phyloP scores from a whole-genome alignment of 805 yeast genomes.

The Myxozyma mucilagina region DNA sequence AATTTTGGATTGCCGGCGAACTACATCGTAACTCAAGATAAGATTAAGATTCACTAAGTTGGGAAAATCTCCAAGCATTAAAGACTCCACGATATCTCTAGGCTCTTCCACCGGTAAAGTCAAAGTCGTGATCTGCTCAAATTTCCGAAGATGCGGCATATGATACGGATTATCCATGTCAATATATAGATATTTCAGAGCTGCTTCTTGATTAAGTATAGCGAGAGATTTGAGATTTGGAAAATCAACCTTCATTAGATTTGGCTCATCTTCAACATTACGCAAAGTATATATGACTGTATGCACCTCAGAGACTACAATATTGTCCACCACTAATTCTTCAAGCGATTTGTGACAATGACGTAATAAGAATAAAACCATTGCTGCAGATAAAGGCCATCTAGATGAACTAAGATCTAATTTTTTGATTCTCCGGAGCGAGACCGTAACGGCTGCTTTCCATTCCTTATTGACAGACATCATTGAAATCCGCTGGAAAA shows the following conservation, averaged over 20 bases:
- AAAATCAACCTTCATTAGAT: background rate
- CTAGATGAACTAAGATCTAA: background rate
- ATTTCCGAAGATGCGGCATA: background rate
- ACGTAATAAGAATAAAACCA: background rate
- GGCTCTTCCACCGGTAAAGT: constrained; percentile 9
- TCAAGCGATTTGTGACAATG: background rate
- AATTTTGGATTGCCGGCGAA: constrained; percentile 3
- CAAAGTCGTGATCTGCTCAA: background rate
- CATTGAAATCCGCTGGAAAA: background rate
- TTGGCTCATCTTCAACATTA: background rate
- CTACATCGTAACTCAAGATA: background rate
- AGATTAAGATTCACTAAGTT: constrained; percentile 2
- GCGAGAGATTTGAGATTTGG: background rate
- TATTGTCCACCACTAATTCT: background rate
- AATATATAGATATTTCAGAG: constrained; percentile 1
- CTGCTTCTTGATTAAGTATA: constrained; percentile 1
- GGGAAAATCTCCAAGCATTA: constrained; percentile 8
- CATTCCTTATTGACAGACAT: background rate
- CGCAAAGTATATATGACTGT: background rate
- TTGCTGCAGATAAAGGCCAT: background rate
- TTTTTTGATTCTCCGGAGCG: background rate
- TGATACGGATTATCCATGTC: background rate
- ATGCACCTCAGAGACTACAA: background rate
- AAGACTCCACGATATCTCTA: constrained; percentile 6
- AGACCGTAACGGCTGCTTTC: background rate